Evolutionary conservation across 768 basidiomycete species (phyloP).

Genomic region (Mycena epipterygia): DNA sequence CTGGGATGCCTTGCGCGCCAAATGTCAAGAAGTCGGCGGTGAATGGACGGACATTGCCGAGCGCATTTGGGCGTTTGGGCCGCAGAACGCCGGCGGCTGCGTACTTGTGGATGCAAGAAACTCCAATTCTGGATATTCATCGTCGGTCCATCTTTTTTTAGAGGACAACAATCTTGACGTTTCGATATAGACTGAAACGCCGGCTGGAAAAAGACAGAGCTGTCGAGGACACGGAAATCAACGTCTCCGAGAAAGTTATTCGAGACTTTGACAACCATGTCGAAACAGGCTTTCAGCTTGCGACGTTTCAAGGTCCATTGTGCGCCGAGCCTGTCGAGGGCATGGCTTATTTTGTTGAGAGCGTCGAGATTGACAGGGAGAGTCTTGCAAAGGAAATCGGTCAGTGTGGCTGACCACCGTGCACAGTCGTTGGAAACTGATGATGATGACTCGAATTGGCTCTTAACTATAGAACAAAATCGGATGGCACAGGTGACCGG

Average conservation of each 20-base stretch:
- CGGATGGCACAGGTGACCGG: slow-evolving; percentile 89
- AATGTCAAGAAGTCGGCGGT: slow-evolving; percentile 80
- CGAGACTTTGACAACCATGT: slow-evolving; percentile 84
- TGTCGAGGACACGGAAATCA: slow-evolving; percentile 43
- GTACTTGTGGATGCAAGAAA: slow-evolving; percentile 83
- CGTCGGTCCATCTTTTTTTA: slow-evolving; percentile 56
- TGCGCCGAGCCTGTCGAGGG: slow-evolving; percentile 97
- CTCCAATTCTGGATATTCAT: slow-evolving; percentile 59
- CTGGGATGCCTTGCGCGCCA: slow-evolving; percentile 77
- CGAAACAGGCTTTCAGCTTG: slow-evolving; percentile 96
- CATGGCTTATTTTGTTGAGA: slow-evolving; percentile 91
- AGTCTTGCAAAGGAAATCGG: slow-evolving; percentile 77
- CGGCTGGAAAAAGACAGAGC: slow-evolving; percentile 60
- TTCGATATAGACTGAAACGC: slow-evolving; percentile 60
- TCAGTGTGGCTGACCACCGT: slow-evolving; percentile 47
- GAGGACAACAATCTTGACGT: slow-evolving; percentile 2
- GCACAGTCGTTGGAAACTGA: slow-evolving; percentile 12
- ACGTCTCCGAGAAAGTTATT: slow-evolving; percentile 48
- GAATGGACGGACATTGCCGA: slow-evolving; percentile 87
- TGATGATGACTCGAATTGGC: slow-evolving; percentile 36
- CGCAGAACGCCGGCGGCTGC: slow-evolving; percentile 88
- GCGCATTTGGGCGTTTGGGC: slow-evolving; percentile 92
- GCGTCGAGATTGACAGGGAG: slow-evolving; percentile 71
- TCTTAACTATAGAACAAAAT: slow-evolving; percentile 71
- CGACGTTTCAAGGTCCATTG: slow-evolving; percentile 93